Percentiles rank a stretch among this genome's conserved stretches.
Evolutionary conservation across 2,329 filamentous ascomycete species (phyloP).

Genomic region (Botrytis elliptica): DNA sequence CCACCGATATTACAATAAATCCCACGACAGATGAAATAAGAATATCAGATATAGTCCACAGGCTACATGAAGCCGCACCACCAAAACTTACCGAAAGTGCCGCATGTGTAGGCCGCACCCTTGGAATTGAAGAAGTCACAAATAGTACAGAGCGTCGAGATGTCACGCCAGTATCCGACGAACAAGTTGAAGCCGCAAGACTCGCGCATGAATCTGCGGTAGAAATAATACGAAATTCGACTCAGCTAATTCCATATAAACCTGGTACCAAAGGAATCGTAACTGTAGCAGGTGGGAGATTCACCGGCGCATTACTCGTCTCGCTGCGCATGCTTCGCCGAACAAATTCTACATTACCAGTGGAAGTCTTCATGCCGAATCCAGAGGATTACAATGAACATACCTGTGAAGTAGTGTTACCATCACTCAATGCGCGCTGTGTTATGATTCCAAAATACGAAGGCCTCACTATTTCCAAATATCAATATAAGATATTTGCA

Average conservation of each 20-base stretch:
- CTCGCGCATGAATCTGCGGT: slow-evolving; percentile 1
- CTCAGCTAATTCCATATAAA: slow-evolving; percentile 8
- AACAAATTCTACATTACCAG: slow-evolving; percentile 42
- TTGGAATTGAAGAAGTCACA: slow-evolving; percentile 10
- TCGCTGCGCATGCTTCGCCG: slow-evolving; percentile 43
- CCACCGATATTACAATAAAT: background rate
- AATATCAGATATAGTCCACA: slow-evolving; percentile 1
- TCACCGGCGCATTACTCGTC: slow-evolving; percentile 42
- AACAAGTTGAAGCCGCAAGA: background rate
- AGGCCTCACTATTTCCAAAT: slow-evolving; percentile 42
- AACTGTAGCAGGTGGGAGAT: slow-evolving; percentile 42
- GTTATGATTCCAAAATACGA: slow-evolving; percentile 44
- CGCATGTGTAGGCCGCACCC: background rate
- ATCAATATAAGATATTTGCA: slow-evolving; percentile 49
- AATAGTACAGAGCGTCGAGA: slow-evolving; percentile 11
- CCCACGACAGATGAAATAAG: no score
- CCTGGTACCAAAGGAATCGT: slow-evolving; percentile 41
- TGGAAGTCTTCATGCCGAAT: slow-evolving; percentile 44
- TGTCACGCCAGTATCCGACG: slow-evolving; percentile 13
- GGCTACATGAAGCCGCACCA: background rate
- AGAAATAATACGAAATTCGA: background rate
- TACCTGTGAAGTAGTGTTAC: slow-evolving; percentile 42
- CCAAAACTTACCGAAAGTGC: background rate
- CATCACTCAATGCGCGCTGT: slow-evolving; percentile 42
- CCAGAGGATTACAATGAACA: slow-evolving; percentile 40